A percentile compares a stretch with the other conserved stretches of the same genome.
Conservation (phyloP, 2,329 filamentous ascomycete species). For the Fusarium pseudograminearum region DNA sequence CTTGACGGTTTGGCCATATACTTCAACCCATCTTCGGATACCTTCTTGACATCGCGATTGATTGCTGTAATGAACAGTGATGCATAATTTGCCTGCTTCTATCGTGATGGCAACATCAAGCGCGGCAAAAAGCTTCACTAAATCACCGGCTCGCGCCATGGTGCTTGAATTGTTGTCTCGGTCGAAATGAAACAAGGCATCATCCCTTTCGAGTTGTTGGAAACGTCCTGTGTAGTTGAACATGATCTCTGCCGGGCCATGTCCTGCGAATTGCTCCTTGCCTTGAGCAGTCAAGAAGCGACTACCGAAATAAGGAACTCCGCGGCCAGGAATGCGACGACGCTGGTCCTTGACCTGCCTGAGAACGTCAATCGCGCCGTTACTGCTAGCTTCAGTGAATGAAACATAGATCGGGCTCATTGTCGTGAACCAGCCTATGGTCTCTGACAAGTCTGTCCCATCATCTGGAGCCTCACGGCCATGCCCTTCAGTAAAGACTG, state of each 20-base stretch:
- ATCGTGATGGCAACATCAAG: not conserved
- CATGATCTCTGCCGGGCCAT: slow-evolving; percentile 4
- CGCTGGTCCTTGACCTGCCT: slow-evolving; percentile 6
- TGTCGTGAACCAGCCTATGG: slow-evolving; percentile 4
- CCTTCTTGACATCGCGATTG: not conserved
- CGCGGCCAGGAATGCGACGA: slow-evolving; percentile 3
- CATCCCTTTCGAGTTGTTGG: not conserved
- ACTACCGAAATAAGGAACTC: slow-evolving; percentile 5
- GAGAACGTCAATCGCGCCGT: not conserved
- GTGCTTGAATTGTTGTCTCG: not conserved
- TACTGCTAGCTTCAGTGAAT: not conserved
- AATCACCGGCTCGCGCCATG: not conserved
- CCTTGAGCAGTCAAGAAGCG: slow-evolving; percentile 1
- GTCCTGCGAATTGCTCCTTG: slow-evolving; percentile 2
- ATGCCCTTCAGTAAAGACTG: slow-evolving; percentile 1
- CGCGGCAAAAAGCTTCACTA: slow-evolving; percentile 1
- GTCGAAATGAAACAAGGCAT: slow-evolving; percentile 1
- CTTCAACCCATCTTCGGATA: slow-evolving; percentile 1
- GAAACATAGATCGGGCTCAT: not conserved
- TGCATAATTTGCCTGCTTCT: slow-evolving; percentile 5
- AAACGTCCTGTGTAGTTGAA: slow-evolving; percentile 6
- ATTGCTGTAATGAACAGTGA: slow-evolving; percentile 2
- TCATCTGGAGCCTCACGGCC: slow-evolving; percentile 4
- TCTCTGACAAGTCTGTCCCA: slow-evolving; percentile 1
- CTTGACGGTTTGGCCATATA: not conserved